Percentiles rank a stretch among this genome's conserved stretches.
Conservation (phyloP, 768 basidiomycete genomes). For the Pleurotus platypus region DNA sequence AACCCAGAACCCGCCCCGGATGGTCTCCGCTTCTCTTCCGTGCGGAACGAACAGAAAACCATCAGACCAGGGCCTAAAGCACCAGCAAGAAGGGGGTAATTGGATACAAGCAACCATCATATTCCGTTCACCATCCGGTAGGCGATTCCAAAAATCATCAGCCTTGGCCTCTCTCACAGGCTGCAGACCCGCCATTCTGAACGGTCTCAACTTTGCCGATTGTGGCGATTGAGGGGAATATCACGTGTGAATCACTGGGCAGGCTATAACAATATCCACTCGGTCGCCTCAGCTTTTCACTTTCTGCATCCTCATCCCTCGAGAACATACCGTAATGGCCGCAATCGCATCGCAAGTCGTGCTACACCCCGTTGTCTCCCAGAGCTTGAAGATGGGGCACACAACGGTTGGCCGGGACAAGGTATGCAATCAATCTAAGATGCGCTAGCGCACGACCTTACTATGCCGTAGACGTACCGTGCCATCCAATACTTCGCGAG, state of each 20-base stretch:
- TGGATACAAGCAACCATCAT: background rate
- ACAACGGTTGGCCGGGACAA: conserved; percentile 93
- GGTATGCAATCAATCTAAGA: conserved; percentile 33
- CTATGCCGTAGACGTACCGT: conserved; percentile 66
- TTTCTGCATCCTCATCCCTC: background rate
- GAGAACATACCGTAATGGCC: conserved; percentile 31
- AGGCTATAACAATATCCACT: conserved; percentile 10
- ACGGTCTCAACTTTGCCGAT: conserved; percentile 5
- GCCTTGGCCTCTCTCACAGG: background rate
- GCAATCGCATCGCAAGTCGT: conserved; percentile 70
- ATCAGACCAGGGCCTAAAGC: too few relatives aligned
- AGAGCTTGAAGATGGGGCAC: conserved; percentile 68
- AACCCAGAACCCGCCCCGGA: too few relatives aligned
- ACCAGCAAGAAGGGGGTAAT: background rate
- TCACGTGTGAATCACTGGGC: conserved; percentile 18
- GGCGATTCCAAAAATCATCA: background rate
- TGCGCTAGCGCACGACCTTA: background rate
- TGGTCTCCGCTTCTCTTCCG: too few relatives aligned
- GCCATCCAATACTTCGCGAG: conserved; percentile 88
- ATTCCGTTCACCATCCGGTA: background rate
- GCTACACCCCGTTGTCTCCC: conserved; percentile 79
- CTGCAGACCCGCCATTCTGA: background rate
- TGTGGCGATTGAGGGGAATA: conserved; percentile 7
- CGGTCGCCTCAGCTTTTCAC: conserved; percentile 3
- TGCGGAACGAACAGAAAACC: too few relatives aligned